Base-by-base conservation (phyloP, 345 rosid species). In the Lagerstroemia speciosa region DNA sequence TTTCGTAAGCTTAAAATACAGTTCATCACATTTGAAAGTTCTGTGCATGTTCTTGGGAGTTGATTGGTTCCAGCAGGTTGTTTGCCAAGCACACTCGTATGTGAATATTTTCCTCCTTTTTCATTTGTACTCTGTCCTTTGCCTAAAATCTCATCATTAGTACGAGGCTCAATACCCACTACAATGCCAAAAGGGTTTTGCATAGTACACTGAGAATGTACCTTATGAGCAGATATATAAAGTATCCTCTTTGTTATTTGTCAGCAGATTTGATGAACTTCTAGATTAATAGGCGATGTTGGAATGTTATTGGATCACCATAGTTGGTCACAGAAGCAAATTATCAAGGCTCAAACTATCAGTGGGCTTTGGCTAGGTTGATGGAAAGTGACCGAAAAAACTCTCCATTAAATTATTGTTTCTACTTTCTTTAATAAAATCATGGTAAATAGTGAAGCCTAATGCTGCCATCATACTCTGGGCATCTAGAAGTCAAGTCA, bases 1-100 rank as follows among this genome's bases (percentile, higher is more conserved):
- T 74, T 73, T 85, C 93, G 12, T 77, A 75, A 64, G 72, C 67
- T 37, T 58, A 15, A 43, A 58, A 26, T 58, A 58, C 34, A 30
- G 15, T 34, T 12, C 17, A 2, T 19, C 15, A 24, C 61, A 22
- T 58, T 30, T 58, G 33, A 43, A 55, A 27, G 8, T 58, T 58
- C 34, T 58, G 34, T 58, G 2, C 46, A 41, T 41, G 38, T 36
- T n/a, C 8, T 36, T 9, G 8, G 38, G 38, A 9, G 38, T 36
- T 36, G 38, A 36, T 36, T 36, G 38, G 38, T 36, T 36, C 38
- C 1, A 36, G 38, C 38, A 36, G 38, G 38, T 36, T 36, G 5
- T 36, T 36, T 36, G 38, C 38, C 38, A 36, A 9, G 38, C 38
- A 36, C 8, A 36, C 38, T 36, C 5, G 38, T 16, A 41, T 16